phyloP scores from a whole-genome alignment of 495 filamentous ascomycete species.

The Daldinia concentrica region DNA sequence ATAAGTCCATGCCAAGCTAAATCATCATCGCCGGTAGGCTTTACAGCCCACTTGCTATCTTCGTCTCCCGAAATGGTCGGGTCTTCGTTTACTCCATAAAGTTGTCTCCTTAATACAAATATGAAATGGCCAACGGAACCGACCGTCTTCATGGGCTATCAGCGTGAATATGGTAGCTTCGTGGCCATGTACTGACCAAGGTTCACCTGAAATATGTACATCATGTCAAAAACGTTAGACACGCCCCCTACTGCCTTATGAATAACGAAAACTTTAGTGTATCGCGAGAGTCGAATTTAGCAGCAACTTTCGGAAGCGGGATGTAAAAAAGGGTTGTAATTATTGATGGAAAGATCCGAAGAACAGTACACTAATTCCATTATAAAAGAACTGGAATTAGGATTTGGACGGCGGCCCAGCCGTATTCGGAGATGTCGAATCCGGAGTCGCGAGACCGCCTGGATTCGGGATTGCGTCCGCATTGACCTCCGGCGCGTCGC shows the following conservation, averaged over 20 bases:
- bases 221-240: conserved; percentile 5
- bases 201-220: conserved; percentile 3
- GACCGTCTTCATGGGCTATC: not conserved
- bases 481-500: conserved; percentile 48
- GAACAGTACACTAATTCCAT: not conserved
- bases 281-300: conserved; percentile 1
- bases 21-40: conserved; percentile 17
- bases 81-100: conserved; percentile 21
- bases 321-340: not conserved
- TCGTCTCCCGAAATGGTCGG: not conserved
- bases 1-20: conserved; percentile 22
- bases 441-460: conserved; percentile 23
- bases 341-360: not conserved
- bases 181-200: not conserved
- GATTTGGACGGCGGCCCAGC: conserved; percentile 1
- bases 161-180: not conserved
- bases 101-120: conserved; percentile 11
- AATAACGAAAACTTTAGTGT: conserved; percentile 6
- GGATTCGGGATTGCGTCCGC: conserved; percentile 40
- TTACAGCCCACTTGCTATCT: conserved; percentile 3
- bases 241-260: not conserved
- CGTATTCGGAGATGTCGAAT: conserved; percentile 31
- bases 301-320: not conserved
- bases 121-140: conserved; percentile 22
- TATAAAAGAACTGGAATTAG: conserved; percentile 3